phyloP scores from a whole-genome alignment of 768 basidiomycete genomes.

The Dioszegia aurantiaca region DNA sequence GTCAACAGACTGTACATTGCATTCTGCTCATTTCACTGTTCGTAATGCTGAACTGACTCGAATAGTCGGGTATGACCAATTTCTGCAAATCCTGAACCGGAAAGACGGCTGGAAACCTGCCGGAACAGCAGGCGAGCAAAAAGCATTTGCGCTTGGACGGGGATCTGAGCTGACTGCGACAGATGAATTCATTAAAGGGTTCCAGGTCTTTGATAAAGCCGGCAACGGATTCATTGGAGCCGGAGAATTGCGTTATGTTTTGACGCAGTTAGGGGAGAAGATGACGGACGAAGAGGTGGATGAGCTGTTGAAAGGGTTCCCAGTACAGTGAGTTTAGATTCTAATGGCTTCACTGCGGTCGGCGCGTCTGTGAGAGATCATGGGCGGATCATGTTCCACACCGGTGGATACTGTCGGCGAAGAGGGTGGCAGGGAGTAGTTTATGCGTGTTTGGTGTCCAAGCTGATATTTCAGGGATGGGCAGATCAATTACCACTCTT shows the following conservation, averaged over 20 bases:
- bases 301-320: constrained; percentile 92
- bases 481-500: constrained; percentile 95
- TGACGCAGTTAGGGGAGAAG: constrained; percentile 97
- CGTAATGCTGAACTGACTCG: background rate
- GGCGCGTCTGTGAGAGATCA: too few species aligned
- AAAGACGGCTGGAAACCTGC: constrained; percentile 97
- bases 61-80: constrained; percentile 82
- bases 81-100: constrained; percentile 84
- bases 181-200: constrained; percentile 99
- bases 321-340: constrained; percentile 78
- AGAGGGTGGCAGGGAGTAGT: too few species aligned
- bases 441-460: background rate
- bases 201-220: constrained; percentile 98
- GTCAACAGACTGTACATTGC: constrained; percentile 69
- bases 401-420: too few species aligned
- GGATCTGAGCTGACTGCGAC: constrained; percentile 11
- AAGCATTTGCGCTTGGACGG: background rate
- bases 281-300: constrained; percentile 98
- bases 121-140: constrained; percentile 75
- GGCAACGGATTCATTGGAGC: constrained; percentile 88
- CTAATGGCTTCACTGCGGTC: too few species aligned
- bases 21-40: background rate
- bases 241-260: constrained; percentile 85
- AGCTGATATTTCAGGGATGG: constrained; percentile 66
- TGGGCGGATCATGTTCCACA: too few species aligned